These are phyloP conservation scores for Acanthamoeba rhysodes DNA, from an alignment of 208 protist genomes.

Conservation along the genomic window DNA sequence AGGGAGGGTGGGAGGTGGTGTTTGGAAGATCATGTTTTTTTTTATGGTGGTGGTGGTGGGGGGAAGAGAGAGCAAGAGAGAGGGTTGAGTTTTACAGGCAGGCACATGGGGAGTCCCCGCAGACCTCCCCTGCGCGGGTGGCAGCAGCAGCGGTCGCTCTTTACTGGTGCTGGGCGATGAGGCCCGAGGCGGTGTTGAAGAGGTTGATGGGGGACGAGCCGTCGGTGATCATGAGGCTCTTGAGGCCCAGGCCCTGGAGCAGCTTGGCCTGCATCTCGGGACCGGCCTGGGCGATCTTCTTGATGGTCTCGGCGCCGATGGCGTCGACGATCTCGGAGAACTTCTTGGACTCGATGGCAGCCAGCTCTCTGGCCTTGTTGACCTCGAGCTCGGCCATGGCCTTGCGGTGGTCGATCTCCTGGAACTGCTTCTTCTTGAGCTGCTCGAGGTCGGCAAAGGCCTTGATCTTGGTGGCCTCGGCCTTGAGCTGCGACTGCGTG, in stretches of 20 bases:
- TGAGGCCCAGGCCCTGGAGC: slow-evolving; percentile 94
- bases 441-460: slow-evolving; percentile 87
- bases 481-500: slow-evolving; percentile 91
- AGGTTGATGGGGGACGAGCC: slow-evolving; percentile 97
- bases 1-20: too few relatives aligned
- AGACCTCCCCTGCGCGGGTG: too few relatives aligned
- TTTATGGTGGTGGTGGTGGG: too few relatives aligned
- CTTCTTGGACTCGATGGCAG: slow-evolving; percentile 94
- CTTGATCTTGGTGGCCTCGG: slow-evolving; percentile 92
- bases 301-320: slow-evolving; percentile 93
- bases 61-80: too few relatives aligned
- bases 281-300: slow-evolving; percentile 93
- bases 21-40: too few relatives aligned
- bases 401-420: slow-evolving; percentile 92
- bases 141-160: too few relatives aligned
- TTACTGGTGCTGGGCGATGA: slow-evolving; percentile 87
- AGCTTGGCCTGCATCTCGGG: slow-evolving; percentile 97
- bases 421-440: slow-evolving; percentile 91
- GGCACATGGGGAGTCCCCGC: too few relatives aligned
- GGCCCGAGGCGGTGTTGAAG: slow-evolving; percentile 94
- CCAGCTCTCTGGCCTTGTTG: slow-evolving; percentile 83
- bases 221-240: slow-evolving; percentile 96
- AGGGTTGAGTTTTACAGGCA: too few relatives aligned
- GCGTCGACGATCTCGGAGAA: slow-evolving; percentile 93
- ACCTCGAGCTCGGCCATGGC: neutral